Conservation (phyloP, 164 flowering plant species). For the Piper betle region DNA sequence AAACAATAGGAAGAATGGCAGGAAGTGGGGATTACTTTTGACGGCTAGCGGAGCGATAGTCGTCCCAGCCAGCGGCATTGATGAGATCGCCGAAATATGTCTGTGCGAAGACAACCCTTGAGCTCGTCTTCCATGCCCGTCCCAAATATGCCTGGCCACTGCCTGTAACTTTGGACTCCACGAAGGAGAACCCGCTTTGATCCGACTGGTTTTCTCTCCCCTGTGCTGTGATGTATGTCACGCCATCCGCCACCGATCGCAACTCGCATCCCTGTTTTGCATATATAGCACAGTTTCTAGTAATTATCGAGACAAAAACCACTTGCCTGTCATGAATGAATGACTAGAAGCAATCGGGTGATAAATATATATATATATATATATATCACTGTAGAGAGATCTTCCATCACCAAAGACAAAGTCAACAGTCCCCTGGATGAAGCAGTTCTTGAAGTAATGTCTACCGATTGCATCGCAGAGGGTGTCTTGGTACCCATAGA, state of each 20-base stretch:
- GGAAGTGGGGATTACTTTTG: not conserved
- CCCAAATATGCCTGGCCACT: slow-evolving; percentile 2
- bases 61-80: slow-evolving; percentile 6
- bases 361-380: too few relatives aligned
- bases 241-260: slow-evolving; percentile 3
- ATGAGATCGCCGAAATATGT: slow-evolving; percentile 2
- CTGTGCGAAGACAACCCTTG: slow-evolving; percentile 10
- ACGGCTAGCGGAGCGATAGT: not conserved
- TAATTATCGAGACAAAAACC: too few relatives aligned
- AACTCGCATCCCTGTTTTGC: slow-evolving; percentile 2
- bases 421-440: slow-evolving; percentile 13
- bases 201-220: not conserved
- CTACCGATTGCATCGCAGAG: slow-evolving; percentile 15
- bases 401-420: slow-evolving; percentile 16
- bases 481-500: slow-evolving; percentile 15
- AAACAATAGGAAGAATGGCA: not conserved
- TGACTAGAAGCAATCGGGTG: too few relatives aligned
- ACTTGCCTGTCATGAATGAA: too few relatives aligned
- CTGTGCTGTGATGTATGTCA: slow-evolving; percentile 8
- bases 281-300: too few relatives aligned
- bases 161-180: slow-evolving; percentile 6
- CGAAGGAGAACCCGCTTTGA: slow-evolving; percentile 7
- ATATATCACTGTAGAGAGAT: slow-evolving; percentile 9
- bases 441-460: slow-evolving; percentile 15
- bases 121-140: slow-evolving; percentile 9